Base-by-base conservation (phyloP, 192 early-diverging fungal genomes). In the Podila epicladia region DNA sequence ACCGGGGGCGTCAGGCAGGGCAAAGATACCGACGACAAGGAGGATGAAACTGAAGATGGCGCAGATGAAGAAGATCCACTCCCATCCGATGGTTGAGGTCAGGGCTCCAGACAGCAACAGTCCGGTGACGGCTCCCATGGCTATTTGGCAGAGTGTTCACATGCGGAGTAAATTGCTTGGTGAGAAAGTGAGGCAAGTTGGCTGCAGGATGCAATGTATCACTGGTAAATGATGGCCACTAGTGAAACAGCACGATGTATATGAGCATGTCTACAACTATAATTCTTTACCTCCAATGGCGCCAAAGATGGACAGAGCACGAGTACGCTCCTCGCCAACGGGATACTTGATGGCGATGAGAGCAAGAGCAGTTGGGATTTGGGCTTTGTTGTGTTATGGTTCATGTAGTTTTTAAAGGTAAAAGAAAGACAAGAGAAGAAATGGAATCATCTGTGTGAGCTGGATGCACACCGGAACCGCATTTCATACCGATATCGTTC, bases 41-140 rank as follows among this genome's bases (percentile, higher is more conserved):
- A 84, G 73, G 17, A 75, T 64, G 11, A 45, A 60, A 28, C 72
- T 74, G 58, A 73, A 45, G 28, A 84, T 84, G 4, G 76, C 75
- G 3, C 75, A 84, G 33, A 84, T 48, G 62, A 64, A 84, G 50
- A 84, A 84, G 38, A 84, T 80, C 83, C 83, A 84, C 65, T 79
- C 64, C 83, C 83, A 84, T 24, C 83, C 83, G 45, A 80, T 75
- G 9, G 83, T 84, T 37, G 65, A 79, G 3, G 83, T 71, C 66
- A 84, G 66, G 2, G 73, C 76, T 53, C 83, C 83, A 1, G 75
- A 73, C 37, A 84, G 48, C 48, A 84, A 64, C 45, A 84, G 29
- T 55, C 83, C 83, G 29, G 77, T 74, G 6, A 74, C 69, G 22
- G 77, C 64, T 15, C 83, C 77, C 75, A 80, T 84, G 24, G 65